A percentile compares a stretch with the other conserved stretches of the same genome.
These are phyloP conservation scores for Euphorbia celastroides DNA, from an alignment of 441 rosid genomes.

Conservation along the genomic window DNA sequence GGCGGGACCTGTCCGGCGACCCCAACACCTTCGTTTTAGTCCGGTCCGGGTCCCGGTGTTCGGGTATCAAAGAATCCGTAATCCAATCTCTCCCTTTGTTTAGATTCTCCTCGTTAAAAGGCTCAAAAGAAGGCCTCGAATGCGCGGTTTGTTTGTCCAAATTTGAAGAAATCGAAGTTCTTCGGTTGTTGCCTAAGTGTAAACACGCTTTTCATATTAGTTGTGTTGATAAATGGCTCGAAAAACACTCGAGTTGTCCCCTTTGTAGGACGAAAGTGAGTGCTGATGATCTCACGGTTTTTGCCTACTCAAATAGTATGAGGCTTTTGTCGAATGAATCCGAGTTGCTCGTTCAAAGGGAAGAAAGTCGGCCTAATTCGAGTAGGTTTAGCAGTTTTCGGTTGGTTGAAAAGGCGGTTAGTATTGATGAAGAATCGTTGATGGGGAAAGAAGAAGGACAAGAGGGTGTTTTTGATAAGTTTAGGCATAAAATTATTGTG, in stretches of 20 bases:
- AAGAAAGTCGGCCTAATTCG: conserved; percentile 45
- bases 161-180: conserved; percentile 72
- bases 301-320: conserved; percentile 48
- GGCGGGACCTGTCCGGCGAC: conserved; percentile 11
- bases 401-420: conserved; percentile 24
- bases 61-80: conserved; percentile 64
- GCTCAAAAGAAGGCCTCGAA: conserved; percentile 46
- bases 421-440: conserved; percentile 32
- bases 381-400: conserved; percentile 70
- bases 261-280: conserved; percentile 62
- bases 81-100: conserved; percentile 76
- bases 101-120: conserved; percentile 41
- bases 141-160: conserved; percentile 90
- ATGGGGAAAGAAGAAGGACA: conserved; percentile 30
- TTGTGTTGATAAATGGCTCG: conserved; percentile 93
- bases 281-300: conserved; percentile 37
- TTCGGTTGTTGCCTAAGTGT: conserved; percentile 72
- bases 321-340: conserved; percentile 45
- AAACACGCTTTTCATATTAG: conserved; percentile 74
- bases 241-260: conserved; percentile 83
- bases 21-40: conserved; percentile 18
- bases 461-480: conserved; percentile 38
- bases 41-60: conserved; percentile 43
- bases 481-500: conserved; percentile 59
- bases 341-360: conserved; percentile 65